Conservation (phyloP, 2,329 filamentous ascomycete species). For the Colletotrichum viniferum region DNA sequence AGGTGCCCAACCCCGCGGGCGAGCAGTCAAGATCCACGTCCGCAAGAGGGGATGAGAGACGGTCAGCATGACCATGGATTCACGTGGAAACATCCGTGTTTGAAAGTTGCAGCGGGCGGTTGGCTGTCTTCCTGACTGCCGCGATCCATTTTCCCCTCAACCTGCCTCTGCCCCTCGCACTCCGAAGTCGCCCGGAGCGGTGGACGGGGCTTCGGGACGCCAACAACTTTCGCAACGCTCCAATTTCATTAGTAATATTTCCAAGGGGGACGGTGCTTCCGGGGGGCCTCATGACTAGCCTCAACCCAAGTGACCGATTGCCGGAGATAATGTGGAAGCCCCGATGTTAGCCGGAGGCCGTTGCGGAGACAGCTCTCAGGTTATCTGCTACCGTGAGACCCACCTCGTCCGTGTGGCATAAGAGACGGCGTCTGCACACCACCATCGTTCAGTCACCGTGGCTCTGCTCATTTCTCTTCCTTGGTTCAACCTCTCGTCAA, state of each 20-base stretch:
- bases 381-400: neutral
- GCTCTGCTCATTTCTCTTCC: neutral
- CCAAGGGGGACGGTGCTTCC: neutral
- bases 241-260: neutral
- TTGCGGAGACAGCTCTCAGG: neutral
- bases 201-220: neutral
- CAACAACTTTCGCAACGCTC: neutral
- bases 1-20: neutral
- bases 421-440: neutral
- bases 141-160: neutral
- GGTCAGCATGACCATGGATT: neutral
- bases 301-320: constrained; percentile 3
- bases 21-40: neutral
- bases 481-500: neutral
- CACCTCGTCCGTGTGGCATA: neutral
- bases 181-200: neutral
- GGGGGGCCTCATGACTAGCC: neutral
- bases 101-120: neutral
- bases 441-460: neutral
- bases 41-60: neutral
- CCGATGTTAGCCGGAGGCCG: constrained; percentile 10
- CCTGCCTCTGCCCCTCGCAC: neutral
- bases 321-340: neutral
- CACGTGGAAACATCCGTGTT: neutral
- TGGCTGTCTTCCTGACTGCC: neutral